Conservation (phyloP, 768 basidiomycete genomes). For the Serendipita sp. region DNA sequence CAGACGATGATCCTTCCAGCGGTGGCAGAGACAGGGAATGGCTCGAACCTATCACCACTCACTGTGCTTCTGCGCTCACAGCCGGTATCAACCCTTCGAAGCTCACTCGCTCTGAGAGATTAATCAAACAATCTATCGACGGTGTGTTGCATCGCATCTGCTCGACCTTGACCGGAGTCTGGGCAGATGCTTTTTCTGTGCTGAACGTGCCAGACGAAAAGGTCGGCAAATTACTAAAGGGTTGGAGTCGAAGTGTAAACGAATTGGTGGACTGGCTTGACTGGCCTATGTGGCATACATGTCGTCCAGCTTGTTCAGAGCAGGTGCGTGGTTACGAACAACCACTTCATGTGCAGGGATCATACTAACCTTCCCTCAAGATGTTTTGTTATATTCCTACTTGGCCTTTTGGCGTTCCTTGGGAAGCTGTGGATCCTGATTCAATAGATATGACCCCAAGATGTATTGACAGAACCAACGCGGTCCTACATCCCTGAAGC, state of each 20-base stretch:
- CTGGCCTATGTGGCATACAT: conserved; percentile 17
- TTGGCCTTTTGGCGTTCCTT: background rate
- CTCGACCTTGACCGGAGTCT: conserved; percentile 14
- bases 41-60: background rate
- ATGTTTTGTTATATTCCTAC: background rate
- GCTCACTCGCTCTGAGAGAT: conserved; percentile 10
- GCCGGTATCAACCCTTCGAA: background rate
- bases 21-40: background rate
- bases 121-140: conserved; percentile 10
- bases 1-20: no score
- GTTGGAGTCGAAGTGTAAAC: conserved; percentile 10
- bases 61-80: background rate
- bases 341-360: background rate
- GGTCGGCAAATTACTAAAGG: conserved; percentile 6
- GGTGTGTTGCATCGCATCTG: conserved; percentile 15
- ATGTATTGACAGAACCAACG: background rate
- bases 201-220: background rate
- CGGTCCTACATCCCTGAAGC: background rate
- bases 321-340: background rate
- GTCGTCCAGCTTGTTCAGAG: conserved; percentile 12
- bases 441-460: background rate
- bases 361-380: background rate
- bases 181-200: conserved; percentile 12
- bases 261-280: conserved; percentile 15
- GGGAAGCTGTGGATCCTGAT: background rate